Evolutionary conservation across 192 early-diverging fungal species (phyloP), one percentile per base, ranked within the genome.

Genomic region (Dimargaris verticillata): DNA sequence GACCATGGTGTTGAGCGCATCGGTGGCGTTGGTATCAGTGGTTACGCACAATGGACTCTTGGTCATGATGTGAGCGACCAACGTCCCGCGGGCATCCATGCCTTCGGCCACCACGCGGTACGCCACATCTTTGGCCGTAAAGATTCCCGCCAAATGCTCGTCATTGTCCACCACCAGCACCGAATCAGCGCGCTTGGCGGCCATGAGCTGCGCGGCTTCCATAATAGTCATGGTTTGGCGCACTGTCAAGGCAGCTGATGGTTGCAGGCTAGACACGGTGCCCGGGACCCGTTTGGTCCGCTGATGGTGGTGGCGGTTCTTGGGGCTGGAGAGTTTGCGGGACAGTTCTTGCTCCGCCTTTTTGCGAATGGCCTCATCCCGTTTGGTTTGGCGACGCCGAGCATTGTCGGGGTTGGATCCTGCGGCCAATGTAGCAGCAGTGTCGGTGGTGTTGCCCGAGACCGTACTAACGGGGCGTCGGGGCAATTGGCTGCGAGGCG

Each of bases 71-170:
- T 90, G 77, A 44, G 84, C 72, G 28, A 95, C 90, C 24, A 81
- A 72, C 55, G 82, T 86, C 33, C 78, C 73, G 63, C 83, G 72
- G 49, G 76, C 77, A 63, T 80, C 78, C 28, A 79, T 71, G 15
- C 75, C 78, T 61, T 82, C 83, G 18, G 89, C 94, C 18, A 96
- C 92, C 17, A 97, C 93, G 29, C 94, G 77, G 72, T 91, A 97
- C 29, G 93, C 88, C 51, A 98, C 77, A 74, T 98, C 95, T 75
- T 97, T 98, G 58, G 92, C 95, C 0, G 95, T 99, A 65, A 99
- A 88, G 62, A 99, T 99, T 41, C 94, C 95, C 5, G 80, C 76
- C 62, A 98, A 78, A 62, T 88, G 88, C 62, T 93, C 91, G 22
- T 93, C 84, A 28, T 86, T 83, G 68, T 94, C 88, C n/a, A 95